A percentile compares a stretch with the other conserved stretches of the same genome.
Conservation (phyloP, 2,329 filamentous ascomycete species). For the Xylaria digitata region DNA sequence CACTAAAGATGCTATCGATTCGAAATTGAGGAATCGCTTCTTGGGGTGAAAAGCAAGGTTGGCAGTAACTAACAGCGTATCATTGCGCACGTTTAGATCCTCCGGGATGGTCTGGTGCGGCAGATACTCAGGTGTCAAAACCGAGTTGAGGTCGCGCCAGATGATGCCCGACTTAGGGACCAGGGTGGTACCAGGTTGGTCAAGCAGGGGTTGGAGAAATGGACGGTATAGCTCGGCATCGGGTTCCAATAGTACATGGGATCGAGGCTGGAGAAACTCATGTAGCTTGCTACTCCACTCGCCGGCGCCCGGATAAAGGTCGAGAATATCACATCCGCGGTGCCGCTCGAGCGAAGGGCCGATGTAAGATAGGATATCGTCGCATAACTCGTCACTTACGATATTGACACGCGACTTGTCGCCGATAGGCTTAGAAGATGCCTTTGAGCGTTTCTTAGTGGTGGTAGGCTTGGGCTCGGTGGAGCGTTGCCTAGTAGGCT, state of each 20-base stretch:
- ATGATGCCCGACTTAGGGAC: constrained; percentile 68
- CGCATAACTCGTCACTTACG: constrained; percentile 64
- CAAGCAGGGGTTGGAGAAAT: constrained; percentile 69
- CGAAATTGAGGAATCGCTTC: constrained; percentile 61
- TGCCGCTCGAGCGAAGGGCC: constrained; percentile 75
- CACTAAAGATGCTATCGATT: constrained; percentile 68
- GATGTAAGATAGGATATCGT: constrained; percentile 78
- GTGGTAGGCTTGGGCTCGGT: neutral
- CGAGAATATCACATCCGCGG: constrained; percentile 84
- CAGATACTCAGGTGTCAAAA: constrained; percentile 63
- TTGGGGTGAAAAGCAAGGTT: constrained; percentile 70
- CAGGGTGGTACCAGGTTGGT: constrained; percentile 61
- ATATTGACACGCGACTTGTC: constrained; percentile 64
- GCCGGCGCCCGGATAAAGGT: constrained; percentile 84
- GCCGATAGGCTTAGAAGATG: constrained; percentile 22
- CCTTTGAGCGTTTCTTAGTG: neutral
- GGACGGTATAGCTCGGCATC: constrained; percentile 67
- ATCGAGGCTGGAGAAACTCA: constrained; percentile 78
- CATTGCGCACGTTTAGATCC: constrained; percentile 67
- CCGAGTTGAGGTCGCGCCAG: constrained; percentile 67
- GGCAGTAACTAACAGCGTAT: constrained; percentile 77
- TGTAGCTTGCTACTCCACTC: constrained; percentile 84
- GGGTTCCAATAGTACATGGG: constrained; percentile 85
- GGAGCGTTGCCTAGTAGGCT: neutral
- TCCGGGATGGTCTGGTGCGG: constrained; percentile 64